Percentiles rank a stretch among this genome's conserved stretches.
phyloP scores from a whole-genome alignment of 2,329 filamentous ascomycete species.

The Drechslerella coelobrocha region DNA sequence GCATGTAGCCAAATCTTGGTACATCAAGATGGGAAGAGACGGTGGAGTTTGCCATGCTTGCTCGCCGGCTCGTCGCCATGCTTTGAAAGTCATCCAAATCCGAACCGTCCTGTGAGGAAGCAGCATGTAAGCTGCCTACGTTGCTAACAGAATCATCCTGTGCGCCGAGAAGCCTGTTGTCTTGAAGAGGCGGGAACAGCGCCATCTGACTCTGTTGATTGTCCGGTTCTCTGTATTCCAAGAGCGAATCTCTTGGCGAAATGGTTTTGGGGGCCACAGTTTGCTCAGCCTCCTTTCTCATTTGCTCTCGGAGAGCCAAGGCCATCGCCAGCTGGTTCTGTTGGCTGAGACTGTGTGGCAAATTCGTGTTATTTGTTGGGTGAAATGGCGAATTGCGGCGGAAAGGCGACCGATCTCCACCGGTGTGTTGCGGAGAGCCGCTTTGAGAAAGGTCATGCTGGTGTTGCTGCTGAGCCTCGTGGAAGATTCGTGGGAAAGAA shows the following conservation, averaged over 20 bases:
- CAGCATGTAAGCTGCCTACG: conserved; percentile 55
- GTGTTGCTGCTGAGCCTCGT: conserved; percentile 56
- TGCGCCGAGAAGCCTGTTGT: conserved; percentile 59
- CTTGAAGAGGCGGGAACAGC: conserved; percentile 67
- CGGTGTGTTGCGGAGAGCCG: conserved; percentile 52
- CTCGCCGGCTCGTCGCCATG: conserved; percentile 59
- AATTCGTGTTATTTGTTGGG: conserved; percentile 48
- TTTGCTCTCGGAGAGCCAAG: conserved; percentile 54
- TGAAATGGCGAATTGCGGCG: conserved; percentile 59
- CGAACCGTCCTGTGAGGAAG: conserved; percentile 56
- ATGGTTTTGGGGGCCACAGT: conserved; percentile 76
- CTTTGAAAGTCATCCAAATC: conserved; percentile 59
- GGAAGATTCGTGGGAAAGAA: conserved; percentile 60
- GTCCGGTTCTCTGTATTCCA: conserved; percentile 81
- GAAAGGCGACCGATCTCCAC: conserved; percentile 81
- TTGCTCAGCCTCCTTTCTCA: conserved; percentile 58
- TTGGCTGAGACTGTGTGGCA: conserved; percentile 48
- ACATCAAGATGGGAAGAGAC: conserved; percentile 47
- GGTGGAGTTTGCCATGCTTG: conserved; percentile 53
- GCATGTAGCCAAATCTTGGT: conserved; percentile 61
- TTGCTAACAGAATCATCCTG: conserved; percentile 58
- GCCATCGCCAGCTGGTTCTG: conserved; percentile 51
- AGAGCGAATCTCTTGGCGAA: conserved; percentile 87
- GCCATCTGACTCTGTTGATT: conserved; percentile 71
- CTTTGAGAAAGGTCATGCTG: conserved; percentile 33